Percentiles rank a stretch among this genome's conserved stretches.
phyloP scores from a whole-genome alignment of 306 rosid species.

The Rosa multiflora region DNA sequence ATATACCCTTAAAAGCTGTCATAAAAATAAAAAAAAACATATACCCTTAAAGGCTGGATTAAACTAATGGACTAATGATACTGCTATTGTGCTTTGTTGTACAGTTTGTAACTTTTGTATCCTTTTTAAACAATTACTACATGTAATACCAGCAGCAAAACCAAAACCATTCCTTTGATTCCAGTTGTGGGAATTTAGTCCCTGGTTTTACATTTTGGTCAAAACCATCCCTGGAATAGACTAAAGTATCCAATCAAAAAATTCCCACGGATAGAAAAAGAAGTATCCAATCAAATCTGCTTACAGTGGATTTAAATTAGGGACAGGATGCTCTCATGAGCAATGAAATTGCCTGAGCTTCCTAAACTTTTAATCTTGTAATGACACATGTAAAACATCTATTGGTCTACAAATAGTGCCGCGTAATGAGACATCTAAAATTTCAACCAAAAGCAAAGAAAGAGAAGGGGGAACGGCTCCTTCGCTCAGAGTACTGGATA shows the following conservation, averaged over 20 bases:
- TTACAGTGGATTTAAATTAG: background rate
- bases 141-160: background rate
- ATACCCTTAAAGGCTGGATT: background rate
- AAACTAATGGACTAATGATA: background rate
- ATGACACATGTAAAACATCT: too few species aligned
- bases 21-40: too few species aligned
- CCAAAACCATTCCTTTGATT: conserved; percentile 10
- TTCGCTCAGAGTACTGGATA: too few species aligned
- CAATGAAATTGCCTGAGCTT: too few species aligned
- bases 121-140: background rate
- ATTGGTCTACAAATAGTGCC: too few species aligned
- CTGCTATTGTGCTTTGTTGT: background rate
- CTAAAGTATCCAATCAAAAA: background rate
- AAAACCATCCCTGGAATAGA: background rate
- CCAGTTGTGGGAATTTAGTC: background rate
- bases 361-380: too few species aligned
- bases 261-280: background rate
- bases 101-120: background rate
- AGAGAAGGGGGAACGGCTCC: too few species aligned
- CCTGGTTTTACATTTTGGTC: conserved; percentile 7
- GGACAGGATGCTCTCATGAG: too few species aligned
- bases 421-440: too few species aligned
- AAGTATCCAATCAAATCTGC: background rate
- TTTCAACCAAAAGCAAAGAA: too few species aligned
- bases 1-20: background rate